These are phyloP conservation scores for Stachybotrys chartarum DNA, from an alignment of 2,329 filamentous ascomycete genomes.

Conservation along the genomic window DNA sequence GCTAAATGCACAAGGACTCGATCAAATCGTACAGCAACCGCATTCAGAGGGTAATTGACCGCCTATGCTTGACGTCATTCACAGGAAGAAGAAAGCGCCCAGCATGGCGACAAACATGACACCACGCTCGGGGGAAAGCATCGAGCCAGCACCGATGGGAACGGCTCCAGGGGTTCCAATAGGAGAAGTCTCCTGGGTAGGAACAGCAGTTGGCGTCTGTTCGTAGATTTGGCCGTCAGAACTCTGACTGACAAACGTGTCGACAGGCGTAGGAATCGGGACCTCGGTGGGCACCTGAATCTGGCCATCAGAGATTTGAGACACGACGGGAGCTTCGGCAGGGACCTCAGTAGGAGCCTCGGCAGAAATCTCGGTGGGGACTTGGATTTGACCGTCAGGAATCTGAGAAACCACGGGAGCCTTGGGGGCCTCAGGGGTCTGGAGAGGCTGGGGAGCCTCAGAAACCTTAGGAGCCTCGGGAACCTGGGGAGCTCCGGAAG, in stretches of 20 bases:
- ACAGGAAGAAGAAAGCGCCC: conserved; percentile 11
- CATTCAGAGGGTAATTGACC: background rate
- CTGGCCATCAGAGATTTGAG: conserved; percentile 14
- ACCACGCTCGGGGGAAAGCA: background rate
- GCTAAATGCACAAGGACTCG: too few relatives aligned
- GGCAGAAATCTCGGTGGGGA: conserved; percentile 16
- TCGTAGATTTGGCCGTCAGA: background rate
- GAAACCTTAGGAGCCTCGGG: conserved; percentile 6
- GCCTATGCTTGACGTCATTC: background rate
- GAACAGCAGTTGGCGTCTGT: conserved; percentile 1
- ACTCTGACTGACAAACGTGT: conserved; percentile 6
- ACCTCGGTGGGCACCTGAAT: conserved; percentile 12
- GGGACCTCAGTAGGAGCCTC: conserved; percentile 24
- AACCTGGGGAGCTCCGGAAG: conserved; percentile 15
- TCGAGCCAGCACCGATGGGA: conserved; percentile 21
- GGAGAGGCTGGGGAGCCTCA: conserved; percentile 2
- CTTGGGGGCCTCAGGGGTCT: conserved; percentile 7
- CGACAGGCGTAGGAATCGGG: background rate
- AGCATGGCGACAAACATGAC: conserved; percentile 4
- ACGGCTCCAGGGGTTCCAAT: conserved; percentile 34
- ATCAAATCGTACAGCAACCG: too few relatives aligned
- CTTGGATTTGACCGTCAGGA: background rate
- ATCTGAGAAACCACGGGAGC: conserved; percentile 5
- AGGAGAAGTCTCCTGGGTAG: conserved; percentile 22
- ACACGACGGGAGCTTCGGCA: background rate